Percentiles rank a stretch among this genome's conserved stretches.
These are phyloP conservation scores for Sporobolus alterniflorus DNA, from an alignment of 202 grass and related monocot species.

Conservation along the genomic window DNA sequence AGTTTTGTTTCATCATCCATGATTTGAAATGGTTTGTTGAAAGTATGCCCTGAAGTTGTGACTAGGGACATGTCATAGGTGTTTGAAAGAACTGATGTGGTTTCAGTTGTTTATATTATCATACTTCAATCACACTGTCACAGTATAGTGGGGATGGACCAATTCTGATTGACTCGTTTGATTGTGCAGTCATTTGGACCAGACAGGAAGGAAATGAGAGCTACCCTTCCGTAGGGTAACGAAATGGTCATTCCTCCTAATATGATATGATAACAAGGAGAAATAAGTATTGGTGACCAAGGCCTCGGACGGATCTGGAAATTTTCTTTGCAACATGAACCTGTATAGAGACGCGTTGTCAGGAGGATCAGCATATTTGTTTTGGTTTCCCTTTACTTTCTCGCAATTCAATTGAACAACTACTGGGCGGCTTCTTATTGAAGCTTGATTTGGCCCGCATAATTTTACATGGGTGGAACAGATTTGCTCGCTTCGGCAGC, in stretches of 20 bases:
- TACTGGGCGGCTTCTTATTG: constrained; percentile 35
- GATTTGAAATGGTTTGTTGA: neutral
- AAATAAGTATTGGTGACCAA: constrained; percentile 48
- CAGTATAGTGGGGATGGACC: neutral
- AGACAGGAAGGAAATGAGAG: constrained; percentile 90
- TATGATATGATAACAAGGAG: constrained; percentile 27
- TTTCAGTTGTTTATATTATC: neutral
- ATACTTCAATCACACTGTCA: neutral
- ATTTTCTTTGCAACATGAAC: constrained; percentile 46
- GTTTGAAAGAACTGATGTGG: neutral
- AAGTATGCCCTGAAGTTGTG: neutral
- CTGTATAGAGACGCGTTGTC: constrained; percentile 57
- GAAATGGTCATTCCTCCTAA: constrained; percentile 8
- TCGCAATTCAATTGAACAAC: constrained; percentile 45
- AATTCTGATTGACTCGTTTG: neutral
- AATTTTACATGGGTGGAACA: neutral
- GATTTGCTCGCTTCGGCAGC: neutral
- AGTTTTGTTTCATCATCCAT: neutral
- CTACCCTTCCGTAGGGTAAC: constrained; percentile 75
- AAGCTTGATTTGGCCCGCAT: constrained; percentile 34
- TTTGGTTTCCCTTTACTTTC: neutral
- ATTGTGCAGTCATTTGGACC: constrained; percentile 78
- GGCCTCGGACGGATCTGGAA: constrained; percentile 30
- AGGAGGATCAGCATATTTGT: constrained; percentile 39
- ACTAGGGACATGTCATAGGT: neutral